Evolutionary conservation across 768 basidiomycete genomes (phyloP).

Genomic region (Lactifluus piperatus): DNA sequence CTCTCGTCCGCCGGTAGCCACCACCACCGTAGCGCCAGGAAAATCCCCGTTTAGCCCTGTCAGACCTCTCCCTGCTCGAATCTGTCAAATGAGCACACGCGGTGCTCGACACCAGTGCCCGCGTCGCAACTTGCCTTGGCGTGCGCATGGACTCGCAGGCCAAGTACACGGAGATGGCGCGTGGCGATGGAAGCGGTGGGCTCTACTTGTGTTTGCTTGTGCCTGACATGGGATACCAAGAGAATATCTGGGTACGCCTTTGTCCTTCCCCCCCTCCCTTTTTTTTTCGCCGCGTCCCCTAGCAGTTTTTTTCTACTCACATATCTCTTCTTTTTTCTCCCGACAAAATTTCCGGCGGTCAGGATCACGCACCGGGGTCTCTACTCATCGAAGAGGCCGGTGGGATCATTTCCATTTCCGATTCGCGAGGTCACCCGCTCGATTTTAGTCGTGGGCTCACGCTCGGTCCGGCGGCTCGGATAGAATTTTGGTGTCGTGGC

Average conservation of each 20-base stretch:
- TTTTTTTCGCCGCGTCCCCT: no score
- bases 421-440: constrained; percentile 68
- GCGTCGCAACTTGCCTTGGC: constrained; percentile 58
- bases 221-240: constrained; percentile 65
- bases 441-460: constrained; percentile 85
- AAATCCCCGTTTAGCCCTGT: neutral
- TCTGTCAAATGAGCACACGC: constrained; percentile 89
- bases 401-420: constrained; percentile 80
- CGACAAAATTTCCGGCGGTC: no score
- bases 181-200: constrained; percentile 65
- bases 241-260: constrained; percentile 87
- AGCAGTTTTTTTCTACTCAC: no score
- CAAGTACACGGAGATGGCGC: no score
- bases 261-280: no score
- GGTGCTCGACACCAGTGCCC: constrained; percentile 76
- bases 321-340: neutral
- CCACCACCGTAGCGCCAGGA: no score
- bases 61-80: constrained; percentile 65
- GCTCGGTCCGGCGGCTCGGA: constrained; percentile 63
- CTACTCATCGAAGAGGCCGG: constrained; percentile 85
- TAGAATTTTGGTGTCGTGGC: constrained; percentile 90
- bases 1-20: constrained; percentile 31
- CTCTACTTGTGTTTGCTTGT: constrained; percentile 77
- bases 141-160: constrained; percentile 92
- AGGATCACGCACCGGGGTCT: constrained; percentile 89